Base-by-base conservation (phyloP, 2,329 filamentous ascomycete genomes). In the Hypoxylon sp. region DNA sequence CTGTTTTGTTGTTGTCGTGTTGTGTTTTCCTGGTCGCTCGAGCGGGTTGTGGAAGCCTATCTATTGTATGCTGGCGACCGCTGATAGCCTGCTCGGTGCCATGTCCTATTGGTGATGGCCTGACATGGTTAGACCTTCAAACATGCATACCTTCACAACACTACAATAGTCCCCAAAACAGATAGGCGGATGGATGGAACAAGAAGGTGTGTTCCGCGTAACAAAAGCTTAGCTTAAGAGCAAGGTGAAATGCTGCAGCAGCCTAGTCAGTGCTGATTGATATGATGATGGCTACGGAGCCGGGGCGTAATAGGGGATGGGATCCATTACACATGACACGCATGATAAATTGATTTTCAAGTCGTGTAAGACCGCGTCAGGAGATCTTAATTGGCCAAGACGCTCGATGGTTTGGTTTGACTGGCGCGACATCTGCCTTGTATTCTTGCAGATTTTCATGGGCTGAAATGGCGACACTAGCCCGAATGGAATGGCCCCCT, bases 301-400 rank as follows among this genome's bases (percentile, higher is more conserved):
- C 41, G 47, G 50, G 54, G 60, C 65, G 72, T 68, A 74, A 70
- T 71, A 68, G 66, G 69, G 69, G 62, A 69, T 66, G 67, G 70
- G 70, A 71, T 70, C 58, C 64, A 70, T 72, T 73, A 72, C 70
- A 75, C 73, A 76, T 75, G 75, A 78, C 77, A 79, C 76, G 78
- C 77, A 78, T 77, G 74, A 74, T 78, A 77, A 76, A 79, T 78
- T 78, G 77, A 70, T 75, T 76, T 73, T 65, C 59, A 52, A 73
- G 75, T 74, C 76, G 78, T 79, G 77, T 77, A 76, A 73, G 68
- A 78, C 67, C 77, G 77, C 78, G 78, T 79, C 70, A 65, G 63
- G 59, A 61, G 46, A 50, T 66, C 46, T 63, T 79, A 74, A 79
- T 80, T 80, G 78, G 78, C 70, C 65, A 61, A 39, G 48, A 41